These are phyloP conservation scores for Syzygium oleosum DNA, from an alignment of 345 rosid genomes.

Conservation along the genomic window DNA sequence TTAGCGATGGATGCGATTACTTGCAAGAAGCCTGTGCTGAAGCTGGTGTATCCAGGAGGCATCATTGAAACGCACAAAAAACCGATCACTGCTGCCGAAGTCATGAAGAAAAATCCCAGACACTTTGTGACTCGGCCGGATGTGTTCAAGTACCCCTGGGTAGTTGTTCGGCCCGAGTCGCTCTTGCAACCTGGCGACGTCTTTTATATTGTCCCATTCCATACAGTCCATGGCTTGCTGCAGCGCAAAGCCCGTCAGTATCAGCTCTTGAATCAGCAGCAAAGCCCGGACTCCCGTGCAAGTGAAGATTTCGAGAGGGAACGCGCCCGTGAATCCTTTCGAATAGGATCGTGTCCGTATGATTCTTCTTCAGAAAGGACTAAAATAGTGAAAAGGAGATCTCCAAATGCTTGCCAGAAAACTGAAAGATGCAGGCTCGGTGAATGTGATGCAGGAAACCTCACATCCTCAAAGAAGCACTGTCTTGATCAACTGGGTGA, in stretches of 20 bases:
- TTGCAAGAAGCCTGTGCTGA: conserved; percentile 7
- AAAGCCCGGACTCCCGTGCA: background rate
- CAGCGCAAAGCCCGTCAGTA: background rate
- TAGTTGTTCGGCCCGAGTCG: conserved; percentile 30
- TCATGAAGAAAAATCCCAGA: conserved; percentile 35
- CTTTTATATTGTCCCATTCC: conserved; percentile 29
- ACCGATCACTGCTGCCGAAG: conserved; percentile 24
- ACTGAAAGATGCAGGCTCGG: background rate
- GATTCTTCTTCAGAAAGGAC: background rate
- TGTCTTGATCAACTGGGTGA: background rate
- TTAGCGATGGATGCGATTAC: conserved; percentile 1
- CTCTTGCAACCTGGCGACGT: conserved; percentile 25
- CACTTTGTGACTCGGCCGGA: conserved; percentile 39
- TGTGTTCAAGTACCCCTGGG: conserved; percentile 32
- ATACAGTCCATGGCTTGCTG: conserved; percentile 17
- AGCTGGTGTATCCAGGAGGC: conserved; percentile 37
- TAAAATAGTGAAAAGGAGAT: background rate
- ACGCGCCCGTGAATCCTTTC: background rate
- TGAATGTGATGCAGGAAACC: background rate
- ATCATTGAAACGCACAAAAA: conserved; percentile 12
- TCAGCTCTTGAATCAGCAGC: background rate
- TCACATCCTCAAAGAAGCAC: background rate
- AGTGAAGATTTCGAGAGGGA: background rate
- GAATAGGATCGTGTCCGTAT: background rate
- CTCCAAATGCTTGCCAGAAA: background rate